A percentile compares a stretch with the other conserved stretches of the same genome.
Evolutionary conservation across 169 alveolate genomes (phyloP).

Genomic region (Plasmodium gonderi): DNA sequence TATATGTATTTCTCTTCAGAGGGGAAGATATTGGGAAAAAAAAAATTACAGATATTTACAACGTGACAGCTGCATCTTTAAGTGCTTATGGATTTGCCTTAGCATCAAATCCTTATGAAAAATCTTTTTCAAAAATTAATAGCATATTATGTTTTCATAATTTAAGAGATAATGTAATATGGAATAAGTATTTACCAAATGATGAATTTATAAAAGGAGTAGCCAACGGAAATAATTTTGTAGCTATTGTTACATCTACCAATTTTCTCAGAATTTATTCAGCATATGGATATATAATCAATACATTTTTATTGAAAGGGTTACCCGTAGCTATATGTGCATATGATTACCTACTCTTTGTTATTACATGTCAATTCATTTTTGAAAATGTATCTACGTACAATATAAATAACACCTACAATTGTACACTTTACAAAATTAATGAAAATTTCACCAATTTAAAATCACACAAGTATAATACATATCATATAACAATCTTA

Average conservation of each 20-base stretch:
- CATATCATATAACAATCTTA: slow-evolving; percentile 64
- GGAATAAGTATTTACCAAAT: slow-evolving; percentile 66
- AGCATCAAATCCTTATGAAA: slow-evolving; percentile 74
- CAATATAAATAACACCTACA: slow-evolving; percentile 62
- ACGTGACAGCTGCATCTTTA: slow-evolving; percentile 73
- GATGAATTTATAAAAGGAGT: slow-evolving; percentile 73
- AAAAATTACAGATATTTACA: slow-evolving; percentile 74
- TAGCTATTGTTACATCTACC: slow-evolving; percentile 70
- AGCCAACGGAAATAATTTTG: slow-evolving; percentile 76
- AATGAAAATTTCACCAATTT: slow-evolving; percentile 69
- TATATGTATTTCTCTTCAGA: slow-evolving; percentile 69
- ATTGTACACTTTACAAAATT: slow-evolving; percentile 66
- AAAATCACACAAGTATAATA: slow-evolving; percentile 59
- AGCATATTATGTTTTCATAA: slow-evolving; percentile 73
- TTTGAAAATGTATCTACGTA: slow-evolving; percentile 51
- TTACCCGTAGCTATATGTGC: slow-evolving; percentile 74
- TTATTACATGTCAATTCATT: slow-evolving; percentile 52
- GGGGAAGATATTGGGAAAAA: slow-evolving; percentile 74
- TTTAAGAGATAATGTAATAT: slow-evolving; percentile 61
- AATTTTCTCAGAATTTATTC: slow-evolving; percentile 71
- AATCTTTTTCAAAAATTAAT: slow-evolving; percentile 31
- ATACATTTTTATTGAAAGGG: slow-evolving; percentile 63
- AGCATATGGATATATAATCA: slow-evolving; percentile 67
- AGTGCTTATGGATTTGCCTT: slow-evolving; percentile 73
- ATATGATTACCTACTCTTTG: slow-evolving; percentile 66